phyloP scores from a whole-genome alignment of 2,329 filamentous ascomycete genomes.

The Aspergillus sp. region DNA sequence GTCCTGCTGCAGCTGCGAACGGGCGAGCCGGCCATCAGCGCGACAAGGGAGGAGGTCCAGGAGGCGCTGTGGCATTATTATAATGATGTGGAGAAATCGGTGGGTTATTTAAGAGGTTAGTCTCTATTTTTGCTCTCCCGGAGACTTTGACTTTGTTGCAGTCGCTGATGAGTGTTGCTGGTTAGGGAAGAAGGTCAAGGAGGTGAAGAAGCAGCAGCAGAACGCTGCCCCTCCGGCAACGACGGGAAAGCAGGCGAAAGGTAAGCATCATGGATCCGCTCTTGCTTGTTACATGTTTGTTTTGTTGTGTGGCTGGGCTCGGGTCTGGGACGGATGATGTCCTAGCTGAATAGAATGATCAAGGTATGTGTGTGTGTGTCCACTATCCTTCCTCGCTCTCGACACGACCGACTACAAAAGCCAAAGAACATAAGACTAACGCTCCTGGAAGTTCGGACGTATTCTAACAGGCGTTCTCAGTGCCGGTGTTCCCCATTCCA shows the following conservation, averaged over 20 bases:
- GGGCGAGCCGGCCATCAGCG: slow-evolving; percentile 50
- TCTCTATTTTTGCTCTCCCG: not conserved
- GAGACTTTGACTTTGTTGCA: too few species aligned
- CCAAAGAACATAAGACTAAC: slow-evolving; percentile 21
- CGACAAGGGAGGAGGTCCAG: slow-evolving; percentile 67
- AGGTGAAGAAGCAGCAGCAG: slow-evolving; percentile 24
- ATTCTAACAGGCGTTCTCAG: slow-evolving; percentile 33
- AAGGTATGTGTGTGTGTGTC: slow-evolving; percentile 11
- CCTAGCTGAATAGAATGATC: not conserved
- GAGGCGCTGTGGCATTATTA: slow-evolving; percentile 94
- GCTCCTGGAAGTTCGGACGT: slow-evolving; percentile 20
- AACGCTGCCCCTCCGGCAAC: slow-evolving; percentile 4
- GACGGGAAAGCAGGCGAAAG: slow-evolving; percentile 18
- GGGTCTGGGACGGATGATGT: slow-evolving; percentile 1
- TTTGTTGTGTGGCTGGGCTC: slow-evolving; percentile 23
- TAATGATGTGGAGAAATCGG: slow-evolving; percentile 80
- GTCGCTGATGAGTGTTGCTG: not conserved
- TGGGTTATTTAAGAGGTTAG: slow-evolving; percentile 66
- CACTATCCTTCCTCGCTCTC: slow-evolving; percentile 8
- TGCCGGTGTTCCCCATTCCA: slow-evolving; percentile 22
- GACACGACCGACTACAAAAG: not conserved
- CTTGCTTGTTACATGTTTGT: slow-evolving; percentile 6
- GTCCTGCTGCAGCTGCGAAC: slow-evolving; percentile 59
- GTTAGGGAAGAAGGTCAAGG: slow-evolving; percentile 30
- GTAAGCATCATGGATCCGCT: slow-evolving; percentile 20